Evolutionary conservation across 768 basidiomycete species (phyloP).

Genomic region (Russula ochroleuca): DNA sequence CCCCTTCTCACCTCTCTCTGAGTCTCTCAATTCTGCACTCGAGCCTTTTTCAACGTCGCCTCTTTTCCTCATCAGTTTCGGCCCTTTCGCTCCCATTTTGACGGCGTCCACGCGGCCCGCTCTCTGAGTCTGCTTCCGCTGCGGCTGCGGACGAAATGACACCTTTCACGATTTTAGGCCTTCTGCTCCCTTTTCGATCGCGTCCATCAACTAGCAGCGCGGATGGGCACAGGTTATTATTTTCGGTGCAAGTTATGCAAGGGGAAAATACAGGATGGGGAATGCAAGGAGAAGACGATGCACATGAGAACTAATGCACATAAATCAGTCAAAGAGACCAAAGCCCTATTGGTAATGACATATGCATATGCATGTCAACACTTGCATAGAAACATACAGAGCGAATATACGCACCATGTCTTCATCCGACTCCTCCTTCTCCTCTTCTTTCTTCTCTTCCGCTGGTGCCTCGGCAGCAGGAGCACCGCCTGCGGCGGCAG

Average conservation of each 20-base stretch:
- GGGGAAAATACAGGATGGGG: constrained; percentile 12
- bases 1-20: no score
- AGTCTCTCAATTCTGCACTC: no score
- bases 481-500: constrained; percentile 53
- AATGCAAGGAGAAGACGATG: constrained; percentile 12
- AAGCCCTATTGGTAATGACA: constrained; percentile 63
- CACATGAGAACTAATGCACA: constrained; percentile 6
- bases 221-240: constrained; percentile 3
- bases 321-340: constrained; percentile 86
- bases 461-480: constrained; percentile 68
- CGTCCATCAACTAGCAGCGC: neutral
- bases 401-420: constrained; percentile 68
- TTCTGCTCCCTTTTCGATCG: no score
- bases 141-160: no score
- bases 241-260: neutral
- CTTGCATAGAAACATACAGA: neutral
- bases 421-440: constrained; percentile 87
- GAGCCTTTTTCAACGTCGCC: no score
- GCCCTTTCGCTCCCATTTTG: no score
- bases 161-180: no score
- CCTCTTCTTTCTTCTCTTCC: constrained; percentile 80
- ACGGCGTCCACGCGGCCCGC: no score
- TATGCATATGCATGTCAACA: constrained; percentile 6
- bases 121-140: no score
- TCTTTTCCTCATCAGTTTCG: no score